Evolutionary conservation across 73 alveolate genomes (phyloP), one percentile per base, ranked within the genome.

Genomic region (Paraurostyla sp.): DNA sequence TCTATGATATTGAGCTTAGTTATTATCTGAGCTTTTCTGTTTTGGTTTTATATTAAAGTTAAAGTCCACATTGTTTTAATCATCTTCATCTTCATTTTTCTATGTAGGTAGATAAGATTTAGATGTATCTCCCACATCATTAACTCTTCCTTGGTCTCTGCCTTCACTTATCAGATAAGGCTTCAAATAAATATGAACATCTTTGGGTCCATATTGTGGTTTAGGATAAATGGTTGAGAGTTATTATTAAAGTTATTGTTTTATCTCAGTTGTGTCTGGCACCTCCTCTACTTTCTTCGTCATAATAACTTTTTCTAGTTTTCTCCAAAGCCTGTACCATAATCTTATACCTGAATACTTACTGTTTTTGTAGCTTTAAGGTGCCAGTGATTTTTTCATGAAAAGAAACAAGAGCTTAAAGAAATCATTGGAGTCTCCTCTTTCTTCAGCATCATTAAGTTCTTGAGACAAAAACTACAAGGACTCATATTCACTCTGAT

Each of bases 401-500:
- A 73, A 27, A 9, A 22, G 22, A 25, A 73, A 73, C n/a, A 73
- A 9, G 0, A 73, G 51, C 6, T 45, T 18, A 27, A 73, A 49
- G 51, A 73, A 73, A 48, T 36, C 41, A 27, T 9, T 23, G 32
- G 57, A 18, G 57, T 46, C 57, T 15, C 57, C 57, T 46, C 18
- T 13, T 13, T 73, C 71, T 6, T 73, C 71, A 9, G 42, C 51
- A 2, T 35, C 41, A 46, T 43, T 45, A 25, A 2, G 2, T 22
- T 6, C 20, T 29, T 48, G 42, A 3, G 46, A 6, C 65, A 73
- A 48, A 9, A 49, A 9, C 40, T 73, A 48, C 33, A 45, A 25
- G 36, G 42, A 36, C 27, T 48, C 86, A 43, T 73, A 73, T 48
- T 89, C 94, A 9, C 33, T 29, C 60, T 89, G 81, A 89, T 89